phyloP scores from a whole-genome alignment of 805 yeast genomes.

The Kodamaea nitidulidarum region DNA sequence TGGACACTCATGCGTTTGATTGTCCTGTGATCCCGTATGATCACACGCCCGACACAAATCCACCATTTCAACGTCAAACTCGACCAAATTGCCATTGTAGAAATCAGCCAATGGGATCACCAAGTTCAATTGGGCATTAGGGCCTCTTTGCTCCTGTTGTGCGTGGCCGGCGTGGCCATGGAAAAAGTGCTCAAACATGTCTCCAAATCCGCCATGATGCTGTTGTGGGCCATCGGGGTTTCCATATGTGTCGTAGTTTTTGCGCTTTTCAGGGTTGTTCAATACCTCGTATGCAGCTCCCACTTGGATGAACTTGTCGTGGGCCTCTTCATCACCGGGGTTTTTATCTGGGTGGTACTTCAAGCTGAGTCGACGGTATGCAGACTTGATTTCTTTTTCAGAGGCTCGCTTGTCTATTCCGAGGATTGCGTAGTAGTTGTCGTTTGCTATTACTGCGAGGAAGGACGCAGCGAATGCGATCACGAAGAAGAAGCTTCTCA shows the following conservation, averaged over 20 bases:
- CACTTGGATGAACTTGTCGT: constrained; percentile 79
- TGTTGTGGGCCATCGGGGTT: constrained; percentile 49
- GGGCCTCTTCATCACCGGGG: constrained; percentile 69
- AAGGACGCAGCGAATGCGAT: constrained; percentile 6
- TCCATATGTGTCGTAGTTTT: constrained; percentile 72
- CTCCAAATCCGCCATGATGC: constrained; percentile 45
- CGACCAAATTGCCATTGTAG: constrained; percentile 62
- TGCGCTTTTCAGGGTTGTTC: constrained; percentile 63
- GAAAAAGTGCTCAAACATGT: constrained; percentile 58
- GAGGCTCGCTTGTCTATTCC: constrained; percentile 67
- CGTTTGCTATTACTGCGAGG: background rate
- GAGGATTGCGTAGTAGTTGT: constrained; percentile 52
- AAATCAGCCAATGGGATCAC: constrained; percentile 60
- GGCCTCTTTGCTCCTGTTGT: constrained; percentile 55
- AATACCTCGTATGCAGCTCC: constrained; percentile 92
- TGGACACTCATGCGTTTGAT: constrained; percentile 58
- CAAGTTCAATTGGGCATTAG: constrained; percentile 54
- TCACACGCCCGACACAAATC: constrained; percentile 73
- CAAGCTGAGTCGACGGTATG: constrained; percentile 76
- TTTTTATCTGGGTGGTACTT: constrained; percentile 95
- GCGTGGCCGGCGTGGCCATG: constrained; percentile 26
- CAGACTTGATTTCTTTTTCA: constrained; percentile 79
- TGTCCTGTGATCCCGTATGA: constrained; percentile 86
- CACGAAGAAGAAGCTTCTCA: constrained; percentile 7
- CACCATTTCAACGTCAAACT: constrained; percentile 62